Conservation (phyloP, 2,329 filamentous ascomycete species). For the Phoma sp. region DNA sequence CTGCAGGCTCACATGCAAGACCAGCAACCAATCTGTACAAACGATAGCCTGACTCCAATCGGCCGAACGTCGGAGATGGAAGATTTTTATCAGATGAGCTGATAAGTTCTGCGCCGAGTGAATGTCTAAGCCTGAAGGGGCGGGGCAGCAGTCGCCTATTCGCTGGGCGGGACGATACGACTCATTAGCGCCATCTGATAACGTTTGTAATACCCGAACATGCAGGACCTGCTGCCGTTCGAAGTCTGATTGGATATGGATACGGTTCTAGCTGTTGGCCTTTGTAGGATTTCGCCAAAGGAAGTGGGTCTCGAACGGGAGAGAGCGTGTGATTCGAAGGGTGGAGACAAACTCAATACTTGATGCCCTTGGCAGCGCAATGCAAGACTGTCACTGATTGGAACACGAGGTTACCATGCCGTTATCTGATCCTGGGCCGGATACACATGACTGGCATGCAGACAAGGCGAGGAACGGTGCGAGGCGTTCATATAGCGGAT, state of each 20-base stretch:
- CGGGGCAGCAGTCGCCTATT: constrained; percentile 5
- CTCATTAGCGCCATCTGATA: constrained; percentile 38
- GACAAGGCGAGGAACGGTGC: background rate
- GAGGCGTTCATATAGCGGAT: constrained; percentile 10
- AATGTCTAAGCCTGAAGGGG: constrained; percentile 6
- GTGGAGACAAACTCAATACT: constrained; percentile 19
- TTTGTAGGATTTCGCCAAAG: constrained; percentile 14
- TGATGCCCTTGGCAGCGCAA: constrained; percentile 24
- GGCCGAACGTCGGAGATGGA: constrained; percentile 28
- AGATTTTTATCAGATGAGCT: constrained; percentile 35
- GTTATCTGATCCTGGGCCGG: constrained; percentile 17
- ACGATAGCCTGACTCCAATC: background rate
- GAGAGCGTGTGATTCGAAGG: constrained; percentile 16
- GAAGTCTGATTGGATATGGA: constrained; percentile 1
- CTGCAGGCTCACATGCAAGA: constrained; percentile 9
- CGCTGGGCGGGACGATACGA: constrained; percentile 12
- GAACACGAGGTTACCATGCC: constrained; percentile 6
- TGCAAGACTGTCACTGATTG: constrained; percentile 10
- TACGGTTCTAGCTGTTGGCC: background rate
- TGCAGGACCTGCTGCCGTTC: constrained; percentile 7
- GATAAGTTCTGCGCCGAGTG: constrained; percentile 32
- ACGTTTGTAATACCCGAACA: constrained; percentile 21
- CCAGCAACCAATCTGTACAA: background rate
- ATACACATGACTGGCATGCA: constrained; percentile 1
- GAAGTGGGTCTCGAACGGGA: background rate